These are phyloP conservation scores for Colletotrichum zoysiae DNA, from an alignment of 2,329 filamentous ascomycete genomes.

Conservation along the genomic window DNA sequence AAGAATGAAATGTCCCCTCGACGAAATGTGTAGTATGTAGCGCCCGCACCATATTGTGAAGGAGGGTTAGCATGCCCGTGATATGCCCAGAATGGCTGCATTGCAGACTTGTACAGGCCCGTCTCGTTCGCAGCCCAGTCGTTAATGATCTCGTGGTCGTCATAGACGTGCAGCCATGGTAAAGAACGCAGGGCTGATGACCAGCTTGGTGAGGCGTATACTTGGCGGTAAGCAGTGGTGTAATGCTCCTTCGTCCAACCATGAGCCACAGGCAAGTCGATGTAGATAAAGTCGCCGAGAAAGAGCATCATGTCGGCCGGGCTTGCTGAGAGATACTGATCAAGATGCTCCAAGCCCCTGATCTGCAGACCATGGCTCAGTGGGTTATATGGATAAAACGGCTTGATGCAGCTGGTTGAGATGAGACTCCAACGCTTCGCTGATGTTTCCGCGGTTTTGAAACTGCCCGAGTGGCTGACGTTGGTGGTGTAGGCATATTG, in stretches of 20 bases:
- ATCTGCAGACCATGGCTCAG: conserved; percentile 71
- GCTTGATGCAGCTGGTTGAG: conserved; percentile 77
- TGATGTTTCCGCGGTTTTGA: conserved; percentile 63
- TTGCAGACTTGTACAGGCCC: conserved; percentile 70
- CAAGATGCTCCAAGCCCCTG: conserved; percentile 66
- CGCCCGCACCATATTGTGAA: conserved; percentile 52
- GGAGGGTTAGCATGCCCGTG: conserved; percentile 75
- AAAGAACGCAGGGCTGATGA: conserved; percentile 54
- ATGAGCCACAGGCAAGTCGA: conserved; percentile 62
- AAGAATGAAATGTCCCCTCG: conserved; percentile 76
- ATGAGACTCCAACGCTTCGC: conserved; percentile 66
- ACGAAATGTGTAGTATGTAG: conserved; percentile 74
- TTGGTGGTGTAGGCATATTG: conserved; percentile 72
- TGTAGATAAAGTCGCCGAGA: conserved; percentile 71
- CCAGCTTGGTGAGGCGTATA: conserved; percentile 78
- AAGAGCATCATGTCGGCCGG: conserved; percentile 63
- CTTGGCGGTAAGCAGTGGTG: conserved; percentile 66
- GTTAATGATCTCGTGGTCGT: conserved; percentile 79
- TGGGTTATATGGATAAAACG: conserved; percentile 75
- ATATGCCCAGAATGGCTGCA: conserved; percentile 74
- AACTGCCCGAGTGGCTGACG: conserved; percentile 72
- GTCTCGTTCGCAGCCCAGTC: conserved; percentile 76
- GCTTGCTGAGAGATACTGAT: conserved; percentile 19
- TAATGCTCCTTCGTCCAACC: conserved; percentile 43
- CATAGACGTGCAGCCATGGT: conserved; percentile 78